phyloP scores from a whole-genome alignment of 129 eudicot genomes.

The Centella asiatica region DNA sequence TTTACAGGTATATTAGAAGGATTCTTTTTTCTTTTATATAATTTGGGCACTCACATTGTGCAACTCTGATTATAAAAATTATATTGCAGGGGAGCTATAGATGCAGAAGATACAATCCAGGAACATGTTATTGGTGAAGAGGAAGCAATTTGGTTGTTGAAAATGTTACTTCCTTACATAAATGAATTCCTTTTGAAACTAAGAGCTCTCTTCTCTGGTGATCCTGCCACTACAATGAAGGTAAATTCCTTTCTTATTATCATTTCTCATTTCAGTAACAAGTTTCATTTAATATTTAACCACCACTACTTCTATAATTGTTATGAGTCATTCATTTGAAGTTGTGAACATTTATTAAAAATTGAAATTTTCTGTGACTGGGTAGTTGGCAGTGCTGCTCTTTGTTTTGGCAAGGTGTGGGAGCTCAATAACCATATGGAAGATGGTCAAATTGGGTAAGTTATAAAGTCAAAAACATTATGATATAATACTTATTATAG shows the following conservation, averaged over 20 bases:
- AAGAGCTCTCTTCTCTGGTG: constrained; percentile 85
- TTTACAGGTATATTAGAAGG: constrained; percentile 40
- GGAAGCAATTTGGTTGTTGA: constrained; percentile 76
- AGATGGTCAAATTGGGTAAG: constrained; percentile 86
- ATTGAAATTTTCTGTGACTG: constrained; percentile 18
- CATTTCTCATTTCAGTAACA: not conserved
- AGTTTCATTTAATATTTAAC: constrained; percentile 7
- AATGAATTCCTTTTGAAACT: constrained; percentile 74
- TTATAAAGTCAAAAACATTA: not conserved
- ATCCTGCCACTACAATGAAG: constrained; percentile 98
- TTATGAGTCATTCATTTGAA: not conserved
- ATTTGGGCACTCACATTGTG: not conserved
- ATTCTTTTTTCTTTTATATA: not conserved
- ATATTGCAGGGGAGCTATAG: constrained; percentile 40
- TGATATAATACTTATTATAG: too few species aligned
- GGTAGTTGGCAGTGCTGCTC: constrained; percentile 87
- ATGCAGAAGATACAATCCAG: constrained; percentile 26
- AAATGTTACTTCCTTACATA: constrained; percentile 58
- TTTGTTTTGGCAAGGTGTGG: constrained; percentile 94
- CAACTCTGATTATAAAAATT: too few species aligned
- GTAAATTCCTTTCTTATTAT: constrained; percentile 12
- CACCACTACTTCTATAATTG: not conserved
- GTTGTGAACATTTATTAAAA: not conserved
- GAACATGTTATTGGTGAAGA: constrained; percentile 69
- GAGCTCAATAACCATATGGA: constrained; percentile 90